A percentile compares a stretch with the other conserved stretches of the same genome.
Conservation (phyloP, 225 moss, liverwort and hornwort species). For the Sphagnum contortum region DNA sequence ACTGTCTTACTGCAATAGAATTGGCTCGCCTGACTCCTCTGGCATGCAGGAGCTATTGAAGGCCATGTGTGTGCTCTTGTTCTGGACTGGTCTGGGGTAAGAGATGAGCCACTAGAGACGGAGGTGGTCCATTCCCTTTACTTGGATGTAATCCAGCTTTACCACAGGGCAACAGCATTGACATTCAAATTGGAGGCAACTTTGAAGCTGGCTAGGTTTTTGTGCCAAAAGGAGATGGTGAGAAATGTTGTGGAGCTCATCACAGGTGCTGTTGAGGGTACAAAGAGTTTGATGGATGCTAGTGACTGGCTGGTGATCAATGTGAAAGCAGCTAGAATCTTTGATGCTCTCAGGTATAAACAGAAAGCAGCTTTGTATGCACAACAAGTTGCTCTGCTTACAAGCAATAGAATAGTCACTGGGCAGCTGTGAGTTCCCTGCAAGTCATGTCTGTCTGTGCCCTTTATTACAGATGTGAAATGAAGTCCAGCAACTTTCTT, state of each 20-base stretch:
- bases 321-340: constrained; percentile 88
- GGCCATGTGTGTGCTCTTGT: constrained; percentile 78
- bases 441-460: constrained; percentile 88
- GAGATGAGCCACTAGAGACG: constrained; percentile 71
- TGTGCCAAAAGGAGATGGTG: constrained; percentile 76
- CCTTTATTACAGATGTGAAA: constrained; percentile 72
- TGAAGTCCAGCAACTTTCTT: constrained; percentile 23
- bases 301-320: constrained; percentile 97
- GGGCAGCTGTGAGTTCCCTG: constrained; percentile 91
- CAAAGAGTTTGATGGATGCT: constrained; percentile 91
- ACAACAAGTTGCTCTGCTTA: constrained; percentile 95
- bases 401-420: constrained; percentile 93
- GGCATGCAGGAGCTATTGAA: constrained; percentile 98
- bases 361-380: constrained; percentile 95
- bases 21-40: constrained; percentile 79
- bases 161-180: constrained; percentile 80
- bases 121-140: constrained; percentile 85
- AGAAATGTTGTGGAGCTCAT: constrained; percentile 82
- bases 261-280: constrained; percentile 82
- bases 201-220: constrained; percentile 91
- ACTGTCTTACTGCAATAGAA: constrained; percentile 82
- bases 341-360: constrained; percentile 83
- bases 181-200: constrained; percentile 98
- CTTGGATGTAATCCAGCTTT: constrained; percentile 71
- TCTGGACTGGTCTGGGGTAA: constrained; percentile 53